Conservation (phyloP, 2,329 filamentous ascomycete genomes). For the Apiospora koreana region DNA sequence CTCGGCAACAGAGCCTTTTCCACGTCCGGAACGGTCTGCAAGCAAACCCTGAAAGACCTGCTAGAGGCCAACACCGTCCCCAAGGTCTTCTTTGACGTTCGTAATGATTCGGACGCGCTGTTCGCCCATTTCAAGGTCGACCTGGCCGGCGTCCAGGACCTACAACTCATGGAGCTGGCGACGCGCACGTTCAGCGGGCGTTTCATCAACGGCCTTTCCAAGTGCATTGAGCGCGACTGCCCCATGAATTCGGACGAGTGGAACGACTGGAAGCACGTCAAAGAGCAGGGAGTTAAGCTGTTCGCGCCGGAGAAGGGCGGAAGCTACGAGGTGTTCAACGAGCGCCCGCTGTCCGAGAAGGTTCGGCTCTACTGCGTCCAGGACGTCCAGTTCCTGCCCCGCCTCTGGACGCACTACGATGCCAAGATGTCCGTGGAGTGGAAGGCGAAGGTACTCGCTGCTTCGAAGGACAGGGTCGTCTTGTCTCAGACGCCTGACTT, state of each 20-base stretch:
- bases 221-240: neutral
- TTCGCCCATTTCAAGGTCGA: neutral
- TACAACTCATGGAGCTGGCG: neutral
- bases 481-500: neutral
- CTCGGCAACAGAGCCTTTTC: neutral
- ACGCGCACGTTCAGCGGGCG: neutral
- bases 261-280: neutral
- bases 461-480: neutral
- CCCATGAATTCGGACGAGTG: neutral
- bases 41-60: neutral
- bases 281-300: neutral
- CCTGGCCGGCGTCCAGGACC: neutral
- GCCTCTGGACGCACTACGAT: neutral
- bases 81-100: slow-evolving; percentile 11
- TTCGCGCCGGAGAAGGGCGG: neutral
- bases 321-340: neutral
- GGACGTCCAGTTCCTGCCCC: neutral
- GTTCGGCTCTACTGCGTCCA: neutral
- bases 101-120: slow-evolving; percentile 23
- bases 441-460: neutral
- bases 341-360: neutral
- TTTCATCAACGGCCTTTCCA: neutral
- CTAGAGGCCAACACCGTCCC: neutral
- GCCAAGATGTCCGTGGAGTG: neutral
- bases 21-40: too few species aligned